Evolutionary conservation across 345 rosid genomes (phyloP).

Genomic region (Balakata baccata): DNA sequence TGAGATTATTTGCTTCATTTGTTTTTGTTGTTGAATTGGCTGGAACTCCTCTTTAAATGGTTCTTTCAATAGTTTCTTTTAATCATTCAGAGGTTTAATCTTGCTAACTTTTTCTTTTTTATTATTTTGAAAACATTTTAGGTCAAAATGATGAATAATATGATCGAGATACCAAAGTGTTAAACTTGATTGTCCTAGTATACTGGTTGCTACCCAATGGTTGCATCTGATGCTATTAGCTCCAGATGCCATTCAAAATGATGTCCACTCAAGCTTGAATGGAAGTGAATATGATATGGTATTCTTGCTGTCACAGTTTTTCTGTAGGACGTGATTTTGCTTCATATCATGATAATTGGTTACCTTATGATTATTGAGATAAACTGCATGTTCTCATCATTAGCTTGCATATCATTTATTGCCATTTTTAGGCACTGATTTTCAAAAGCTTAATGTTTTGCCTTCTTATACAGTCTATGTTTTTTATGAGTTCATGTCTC

Average conservation of each 20-base stretch:
- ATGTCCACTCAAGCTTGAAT: conserved; percentile 27
- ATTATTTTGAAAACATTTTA: conserved; percentile 20
- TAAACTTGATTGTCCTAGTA: conserved; percentile 62
- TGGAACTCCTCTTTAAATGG: too few relatives aligned
- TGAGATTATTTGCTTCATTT: neutral
- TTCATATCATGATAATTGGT: neutral
- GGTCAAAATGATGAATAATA: conserved; percentile 54
- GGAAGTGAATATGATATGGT: conserved; percentile 61
- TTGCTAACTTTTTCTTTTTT: conserved; percentile 5
- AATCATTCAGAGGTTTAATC: conserved; percentile 2
- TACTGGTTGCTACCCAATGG: conserved; percentile 50
- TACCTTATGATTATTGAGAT: neutral
- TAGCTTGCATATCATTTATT: too few relatives aligned
- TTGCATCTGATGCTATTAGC: conserved; percentile 47
- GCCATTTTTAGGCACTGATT: too few relatives aligned
- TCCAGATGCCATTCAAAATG: conserved; percentile 24
- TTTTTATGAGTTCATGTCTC: too few relatives aligned
- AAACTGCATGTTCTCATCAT: too few relatives aligned
- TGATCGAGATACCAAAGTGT: conserved; percentile 45
- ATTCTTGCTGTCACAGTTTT: neutral
- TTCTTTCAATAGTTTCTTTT: neutral
- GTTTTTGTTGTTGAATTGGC: neutral
- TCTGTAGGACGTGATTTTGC: neutral
- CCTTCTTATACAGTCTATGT: too few relatives aligned
- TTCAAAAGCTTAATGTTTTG: too few relatives aligned